A percentile compares a stretch with the other conserved stretches of the same genome.
Conservation (phyloP, 2,329 filamentous ascomycete species). For the Mollisiaceae sp. region DNA sequence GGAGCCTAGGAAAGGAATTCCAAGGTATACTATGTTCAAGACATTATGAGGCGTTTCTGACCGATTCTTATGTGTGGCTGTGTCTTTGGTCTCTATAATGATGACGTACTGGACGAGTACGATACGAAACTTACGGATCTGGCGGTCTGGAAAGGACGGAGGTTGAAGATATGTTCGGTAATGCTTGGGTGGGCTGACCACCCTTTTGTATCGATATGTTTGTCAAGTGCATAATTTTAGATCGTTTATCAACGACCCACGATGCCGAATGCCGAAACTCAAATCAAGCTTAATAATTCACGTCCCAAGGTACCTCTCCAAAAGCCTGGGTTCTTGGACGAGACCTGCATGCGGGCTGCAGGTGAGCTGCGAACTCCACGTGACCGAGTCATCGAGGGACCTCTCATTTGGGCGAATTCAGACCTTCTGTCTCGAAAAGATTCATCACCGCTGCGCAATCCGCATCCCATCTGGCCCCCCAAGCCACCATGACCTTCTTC, state of each 20-base stretch:
- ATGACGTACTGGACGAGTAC: conserved; percentile 2
- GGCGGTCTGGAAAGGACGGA: background rate
- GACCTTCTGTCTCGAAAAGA: background rate
- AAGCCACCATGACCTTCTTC: conserved; percentile 21
- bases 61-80: conserved; percentile 4
- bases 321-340: background rate
- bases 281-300: background rate
- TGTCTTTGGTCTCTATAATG: background rate
- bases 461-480: conserved; percentile 3
- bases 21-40: background rate
- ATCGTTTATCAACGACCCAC: background rate
- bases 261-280: background rate
- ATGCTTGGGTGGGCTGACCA: conserved; percentile 8
- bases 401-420: background rate
- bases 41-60: background rate
- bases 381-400: background rate
- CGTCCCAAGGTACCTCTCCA: background rate
- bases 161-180: background rate
- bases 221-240: background rate
- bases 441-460: background rate
- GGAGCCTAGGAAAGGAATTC: background rate
- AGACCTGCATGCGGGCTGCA: background rate
- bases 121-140: background rate
- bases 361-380: background rate
- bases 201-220: background rate